These are phyloP conservation scores for Cyberlindnera petersonii DNA, from an alignment of 805 yeast species.

Conservation along the genomic window DNA sequence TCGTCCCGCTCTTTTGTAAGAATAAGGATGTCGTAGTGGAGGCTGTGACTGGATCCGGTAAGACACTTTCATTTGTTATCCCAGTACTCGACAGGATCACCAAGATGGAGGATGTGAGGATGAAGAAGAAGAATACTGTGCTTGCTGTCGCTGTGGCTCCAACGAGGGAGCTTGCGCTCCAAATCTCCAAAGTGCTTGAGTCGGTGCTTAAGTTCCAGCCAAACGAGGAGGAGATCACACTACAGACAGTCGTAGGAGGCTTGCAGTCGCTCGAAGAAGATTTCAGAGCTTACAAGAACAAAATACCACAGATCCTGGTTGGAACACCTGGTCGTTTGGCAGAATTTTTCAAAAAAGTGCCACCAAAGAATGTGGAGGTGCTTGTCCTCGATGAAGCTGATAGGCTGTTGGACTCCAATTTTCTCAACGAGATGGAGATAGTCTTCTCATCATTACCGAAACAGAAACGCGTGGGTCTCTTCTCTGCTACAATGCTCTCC, in stretches of 20 bases:
- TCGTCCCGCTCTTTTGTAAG: constrained; percentile 76
- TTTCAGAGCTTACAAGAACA: constrained; percentile 47
- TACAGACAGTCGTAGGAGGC: constrained; percentile 67
- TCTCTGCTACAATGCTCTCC: constrained; percentile 76
- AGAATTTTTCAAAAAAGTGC: constrained; percentile 65
- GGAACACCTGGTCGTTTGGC: constrained; percentile 91
- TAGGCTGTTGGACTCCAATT: constrained; percentile 73
- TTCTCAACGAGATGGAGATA: constrained; percentile 60
- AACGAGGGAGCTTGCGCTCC: constrained; percentile 65
- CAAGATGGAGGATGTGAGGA: constrained; percentile 28
- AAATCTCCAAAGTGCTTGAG: constrained; percentile 65
- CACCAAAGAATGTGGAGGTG: constrained; percentile 61
- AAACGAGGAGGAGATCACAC: constrained; percentile 40
- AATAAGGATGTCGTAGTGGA: constrained; percentile 96
- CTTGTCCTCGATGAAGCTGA: constrained; percentile 89
- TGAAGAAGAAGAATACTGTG: constrained; percentile 45
- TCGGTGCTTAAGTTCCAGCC: constrained; percentile 56
- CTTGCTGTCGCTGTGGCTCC: constrained; percentile 67
- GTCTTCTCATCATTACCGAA: constrained; percentile 74
- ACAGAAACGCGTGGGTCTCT: constrained; percentile 89
- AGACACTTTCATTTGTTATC: constrained; percentile 83
- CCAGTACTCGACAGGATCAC: constrained; percentile 72
- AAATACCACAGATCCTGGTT: constrained; percentile 68
- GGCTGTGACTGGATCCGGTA: constrained; percentile 98
- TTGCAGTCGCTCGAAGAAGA: constrained; percentile 66